A percentile compares a stretch with the other conserved stretches of the same genome.
phyloP scores from a whole-genome alignment of 2,329 filamentous ascomycete genomes.

The Triangularia setosa region DNA sequence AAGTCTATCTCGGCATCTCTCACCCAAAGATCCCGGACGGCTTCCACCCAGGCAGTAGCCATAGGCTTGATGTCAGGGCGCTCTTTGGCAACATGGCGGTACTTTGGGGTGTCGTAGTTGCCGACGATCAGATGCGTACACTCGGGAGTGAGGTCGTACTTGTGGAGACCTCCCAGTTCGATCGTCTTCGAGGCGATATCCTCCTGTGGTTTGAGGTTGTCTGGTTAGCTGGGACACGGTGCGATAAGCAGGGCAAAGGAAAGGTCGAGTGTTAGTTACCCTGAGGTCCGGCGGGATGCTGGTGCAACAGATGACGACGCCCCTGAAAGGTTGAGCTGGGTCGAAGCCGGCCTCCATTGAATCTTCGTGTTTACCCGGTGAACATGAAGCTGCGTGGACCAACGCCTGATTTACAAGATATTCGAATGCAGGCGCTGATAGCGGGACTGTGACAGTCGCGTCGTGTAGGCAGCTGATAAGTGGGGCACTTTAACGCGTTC shows the following conservation, averaged over 20 bases:
- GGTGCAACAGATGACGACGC: slow-evolving; percentile 82
- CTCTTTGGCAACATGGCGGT: slow-evolving; percentile 88
- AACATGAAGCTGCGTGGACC: background rate
- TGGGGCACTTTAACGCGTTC: slow-evolving; percentile 7
- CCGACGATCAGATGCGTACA: slow-evolving; percentile 93
- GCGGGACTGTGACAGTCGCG: slow-evolving; percentile 4
- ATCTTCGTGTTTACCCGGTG: slow-evolving; percentile 1
- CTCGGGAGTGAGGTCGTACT: slow-evolving; percentile 89
- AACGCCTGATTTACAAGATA: background rate
- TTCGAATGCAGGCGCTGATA: background rate
- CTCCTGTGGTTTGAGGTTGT: slow-evolving; percentile 33
- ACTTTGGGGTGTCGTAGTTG: slow-evolving; percentile 85
- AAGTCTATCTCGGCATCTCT: slow-evolving; percentile 73
- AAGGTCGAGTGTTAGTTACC: slow-evolving; percentile 41
- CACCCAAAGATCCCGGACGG: slow-evolving; percentile 76
- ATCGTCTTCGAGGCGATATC: slow-evolving; percentile 60
- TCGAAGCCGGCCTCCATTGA: slow-evolving; percentile 39
- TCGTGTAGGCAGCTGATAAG: slow-evolving; percentile 22
- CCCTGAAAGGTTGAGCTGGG: slow-evolving; percentile 60
- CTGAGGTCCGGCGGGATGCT: slow-evolving; percentile 75
- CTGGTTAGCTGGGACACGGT: slow-evolving; percentile 4
- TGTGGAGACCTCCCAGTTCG: slow-evolving; percentile 83
- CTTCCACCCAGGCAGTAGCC: slow-evolving; percentile 78
- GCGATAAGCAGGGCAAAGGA: background rate
- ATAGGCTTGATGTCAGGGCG: slow-evolving; percentile 82